These are phyloP conservation scores for Pachysandra terminalis DNA, from an alignment of 164 flowering plant genomes.

Conservation along the genomic window DNA sequence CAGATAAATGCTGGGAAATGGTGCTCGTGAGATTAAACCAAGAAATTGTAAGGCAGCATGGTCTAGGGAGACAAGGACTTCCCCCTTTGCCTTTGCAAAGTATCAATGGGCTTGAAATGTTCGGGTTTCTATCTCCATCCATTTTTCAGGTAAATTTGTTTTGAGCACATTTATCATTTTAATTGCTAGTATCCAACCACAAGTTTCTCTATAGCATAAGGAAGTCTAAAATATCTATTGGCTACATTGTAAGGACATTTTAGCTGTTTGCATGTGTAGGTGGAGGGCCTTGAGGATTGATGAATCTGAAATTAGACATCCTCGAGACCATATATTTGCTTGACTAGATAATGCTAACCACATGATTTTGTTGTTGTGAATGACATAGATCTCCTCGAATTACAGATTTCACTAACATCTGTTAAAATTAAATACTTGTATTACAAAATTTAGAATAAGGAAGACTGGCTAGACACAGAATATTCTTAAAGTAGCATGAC, in stretches of 20 bases:
- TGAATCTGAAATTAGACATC: neutral
- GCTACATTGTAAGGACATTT: neutral
- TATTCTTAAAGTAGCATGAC: too few species aligned
- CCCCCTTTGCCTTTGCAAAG: constrained; percentile 25
- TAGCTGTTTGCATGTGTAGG: neutral
- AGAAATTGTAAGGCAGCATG: constrained; percentile 36
- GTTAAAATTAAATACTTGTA: too few species aligned
- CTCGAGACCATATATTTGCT: neutral
- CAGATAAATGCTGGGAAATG: constrained; percentile 78
- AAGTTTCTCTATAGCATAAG: neutral
- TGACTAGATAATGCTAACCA: neutral
- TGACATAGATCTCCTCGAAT: too few species aligned
- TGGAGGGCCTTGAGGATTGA: neutral
- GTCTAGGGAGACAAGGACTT: constrained; percentile 23
- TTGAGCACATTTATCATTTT: neutral
- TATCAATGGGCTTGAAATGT: constrained; percentile 73
- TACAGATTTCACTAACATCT: too few species aligned
- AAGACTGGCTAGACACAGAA: too few species aligned
- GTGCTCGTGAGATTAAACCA: constrained; percentile 46
- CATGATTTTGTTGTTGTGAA: too few species aligned
- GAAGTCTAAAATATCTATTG: neutral
- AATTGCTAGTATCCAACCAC: neutral
- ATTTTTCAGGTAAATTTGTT: constrained; percentile 50
- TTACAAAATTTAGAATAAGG: too few species aligned
- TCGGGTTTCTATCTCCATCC: constrained; percentile 60